A percentile compares a stretch with the other conserved stretches of the same genome.
Conservation (phyloP, 768 basidiomycete genomes). For the Cantharellus anzutake region DNA sequence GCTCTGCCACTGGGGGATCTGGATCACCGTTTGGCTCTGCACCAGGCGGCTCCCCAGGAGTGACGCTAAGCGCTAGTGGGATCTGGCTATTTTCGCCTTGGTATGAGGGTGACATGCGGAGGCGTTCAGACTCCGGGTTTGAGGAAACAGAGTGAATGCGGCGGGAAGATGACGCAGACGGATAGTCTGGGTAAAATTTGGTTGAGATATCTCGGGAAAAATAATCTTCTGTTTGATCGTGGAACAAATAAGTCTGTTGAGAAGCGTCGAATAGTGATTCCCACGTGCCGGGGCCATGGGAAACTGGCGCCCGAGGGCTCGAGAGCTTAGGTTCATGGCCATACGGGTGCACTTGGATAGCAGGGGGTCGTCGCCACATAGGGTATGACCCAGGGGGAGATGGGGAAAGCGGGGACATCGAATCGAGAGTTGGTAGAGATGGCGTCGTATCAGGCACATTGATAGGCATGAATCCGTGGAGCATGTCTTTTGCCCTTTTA, state of each 20-base stretch:
- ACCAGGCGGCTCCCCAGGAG: background rate
- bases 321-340: background rate
- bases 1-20: background rate
- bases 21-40: constrained; percentile 22
- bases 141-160: no score
- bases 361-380: background rate
- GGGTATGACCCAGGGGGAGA: background rate
- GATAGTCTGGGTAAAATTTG: background rate
- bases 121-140: no score
- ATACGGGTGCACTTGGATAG: background rate
- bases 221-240: background rate
- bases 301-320: background rate
- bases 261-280: background rate
- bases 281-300: background rate
- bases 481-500: background rate
- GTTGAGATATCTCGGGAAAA: background rate
- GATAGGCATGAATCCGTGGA: background rate
- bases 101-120: no score
- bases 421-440: background rate
- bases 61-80: no score
- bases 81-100: no score
- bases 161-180: background rate
- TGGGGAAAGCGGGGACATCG: background rate
- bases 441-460: background rate
- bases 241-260: background rate